phyloP scores from a whole-genome alignment of 768 basidiomycete genomes.

The Rhodotorula toruloides region DNA sequence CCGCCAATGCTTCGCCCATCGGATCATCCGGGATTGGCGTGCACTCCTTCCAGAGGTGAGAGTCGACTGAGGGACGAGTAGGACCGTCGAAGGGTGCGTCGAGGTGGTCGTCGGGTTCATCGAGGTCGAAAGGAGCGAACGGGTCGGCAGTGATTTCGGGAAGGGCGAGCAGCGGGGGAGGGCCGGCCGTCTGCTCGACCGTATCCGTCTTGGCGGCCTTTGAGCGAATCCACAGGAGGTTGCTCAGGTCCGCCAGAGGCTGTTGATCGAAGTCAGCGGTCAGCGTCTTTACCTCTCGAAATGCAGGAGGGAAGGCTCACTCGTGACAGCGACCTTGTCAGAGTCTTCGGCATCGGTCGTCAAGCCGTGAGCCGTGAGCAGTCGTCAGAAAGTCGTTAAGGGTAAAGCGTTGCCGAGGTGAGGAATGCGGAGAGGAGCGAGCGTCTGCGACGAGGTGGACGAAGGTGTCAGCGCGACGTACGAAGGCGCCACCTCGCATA shows the following conservation, averaged over 20 bases:
- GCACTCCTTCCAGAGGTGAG: conserved; percentile 9
- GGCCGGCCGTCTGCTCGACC: not conserved
- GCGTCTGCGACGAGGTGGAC: not conserved
- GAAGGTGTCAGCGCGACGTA: not conserved
- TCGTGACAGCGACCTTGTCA: not conserved
- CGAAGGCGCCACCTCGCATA: not conserved
- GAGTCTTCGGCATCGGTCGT: not conserved
- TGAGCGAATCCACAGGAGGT: not conserved
- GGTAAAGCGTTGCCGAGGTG: too few relatives aligned
- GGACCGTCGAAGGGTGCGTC: not conserved
- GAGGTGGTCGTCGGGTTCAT: not conserved
- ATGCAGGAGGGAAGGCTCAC: not conserved
- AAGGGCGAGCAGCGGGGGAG: not conserved
- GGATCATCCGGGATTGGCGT: conserved; percentile 6
- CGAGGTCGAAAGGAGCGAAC: not conserved
- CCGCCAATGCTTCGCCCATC: not conserved
- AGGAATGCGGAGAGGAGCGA: too few relatives aligned
- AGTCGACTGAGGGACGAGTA: not conserved
- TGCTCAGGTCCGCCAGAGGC: conserved; percentile 17
- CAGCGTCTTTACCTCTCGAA: too few relatives aligned
- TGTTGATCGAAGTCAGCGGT: not conserved
- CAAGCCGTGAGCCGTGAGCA: not conserved
- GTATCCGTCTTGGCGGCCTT: not conserved
- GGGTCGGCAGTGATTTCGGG: not conserved
- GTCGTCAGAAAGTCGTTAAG: not conserved